These are phyloP conservation scores for Phytophthora pistaciae DNA, from an alignment of 352 stramenopile genomes.

Conservation along the genomic window DNA sequence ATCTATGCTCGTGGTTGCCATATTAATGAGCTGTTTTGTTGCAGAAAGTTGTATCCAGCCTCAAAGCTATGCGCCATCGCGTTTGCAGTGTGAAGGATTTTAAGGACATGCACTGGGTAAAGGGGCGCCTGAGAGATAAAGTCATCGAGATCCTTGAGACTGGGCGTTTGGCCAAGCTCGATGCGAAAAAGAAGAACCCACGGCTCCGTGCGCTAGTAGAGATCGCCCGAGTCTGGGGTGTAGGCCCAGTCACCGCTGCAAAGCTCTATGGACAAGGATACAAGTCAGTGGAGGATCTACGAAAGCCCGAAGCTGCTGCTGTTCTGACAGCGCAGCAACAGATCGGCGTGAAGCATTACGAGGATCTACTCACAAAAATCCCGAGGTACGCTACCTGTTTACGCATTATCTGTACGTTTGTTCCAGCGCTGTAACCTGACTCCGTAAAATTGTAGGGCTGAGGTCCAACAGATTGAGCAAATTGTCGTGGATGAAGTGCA, in stretches of 20 bases:
- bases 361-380: conserved; percentile 84
- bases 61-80: conserved; percentile 70
- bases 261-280: conserved; percentile 83
- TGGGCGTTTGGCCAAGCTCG: conserved; percentile 77
- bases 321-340: conserved; percentile 72
- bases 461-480: conserved; percentile 79
- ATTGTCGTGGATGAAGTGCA: conserved; percentile 79
- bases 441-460: conserved; percentile 41
- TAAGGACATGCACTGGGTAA: conserved; percentile 73
- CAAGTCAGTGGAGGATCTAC: conserved; percentile 69
- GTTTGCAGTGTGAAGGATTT: conserved; percentile 72
- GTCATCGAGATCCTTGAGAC: conserved; percentile 83
- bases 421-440: background rate
- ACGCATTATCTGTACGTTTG: background rate
- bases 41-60: conserved; percentile 76
- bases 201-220: conserved; percentile 64
- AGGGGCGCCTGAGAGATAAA: conserved; percentile 75
- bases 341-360: conserved; percentile 84
- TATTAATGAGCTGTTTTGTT: background rate
- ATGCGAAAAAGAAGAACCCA: conserved; percentile 79
- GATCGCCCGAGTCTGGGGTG: conserved; percentile 81
- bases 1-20: background rate
- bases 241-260: conserved; percentile 76
- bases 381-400: conserved; percentile 35
- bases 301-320: conserved; percentile 43